Conservation (phyloP, 495 filamentous ascomycete species). For the Evernia prunastri region DNA sequence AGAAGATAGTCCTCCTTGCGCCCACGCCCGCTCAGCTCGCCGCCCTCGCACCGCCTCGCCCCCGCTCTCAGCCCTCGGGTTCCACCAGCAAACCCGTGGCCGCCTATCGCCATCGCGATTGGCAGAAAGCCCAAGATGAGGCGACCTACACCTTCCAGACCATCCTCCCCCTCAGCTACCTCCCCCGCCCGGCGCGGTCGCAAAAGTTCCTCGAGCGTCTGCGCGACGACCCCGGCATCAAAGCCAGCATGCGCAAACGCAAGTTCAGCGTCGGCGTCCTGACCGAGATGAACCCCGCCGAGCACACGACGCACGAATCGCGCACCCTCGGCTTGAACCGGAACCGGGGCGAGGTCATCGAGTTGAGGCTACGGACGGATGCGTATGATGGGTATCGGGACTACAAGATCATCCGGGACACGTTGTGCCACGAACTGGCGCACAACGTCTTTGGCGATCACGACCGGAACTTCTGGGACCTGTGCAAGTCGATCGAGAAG, state of each 20-base stretch:
- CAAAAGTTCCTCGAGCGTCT: slow-evolving; percentile 71
- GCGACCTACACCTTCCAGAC: slow-evolving; percentile 73
- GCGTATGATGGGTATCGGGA: slow-evolving; percentile 90
- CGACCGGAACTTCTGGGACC: slow-evolving; percentile 80
- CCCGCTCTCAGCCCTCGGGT: slow-evolving; percentile 34
- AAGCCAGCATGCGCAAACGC: slow-evolving; percentile 71
- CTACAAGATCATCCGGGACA: slow-evolving; percentile 83
- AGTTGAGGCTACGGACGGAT: slow-evolving; percentile 83
- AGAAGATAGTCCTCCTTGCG: slow-evolving; percentile 59
- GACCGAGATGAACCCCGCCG: slow-evolving; percentile 88
- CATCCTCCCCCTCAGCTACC: slow-evolving; percentile 67
- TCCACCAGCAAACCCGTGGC: slow-evolving; percentile 37
- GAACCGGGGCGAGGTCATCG: slow-evolving; percentile 84
- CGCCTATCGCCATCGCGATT: slow-evolving; percentile 33
- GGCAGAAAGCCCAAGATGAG: slow-evolving; percentile 47
- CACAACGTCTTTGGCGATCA: slow-evolving; percentile 84
- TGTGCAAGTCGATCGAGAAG: slow-evolving; percentile 76
- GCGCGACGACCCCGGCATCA: slow-evolving; percentile 77
- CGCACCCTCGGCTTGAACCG: slow-evolving; percentile 83
- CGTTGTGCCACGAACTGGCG: slow-evolving; percentile 89
- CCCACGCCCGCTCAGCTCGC: slow-evolving; percentile 48
- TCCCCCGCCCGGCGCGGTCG: slow-evolving; percentile 63
- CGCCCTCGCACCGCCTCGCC: slow-evolving; percentile 37
- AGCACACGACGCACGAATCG: slow-evolving; percentile 72
- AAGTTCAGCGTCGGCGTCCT: slow-evolving; percentile 79